phyloP scores from a whole-genome alignment of 768 basidiomycete species.

The Lentinula sp. region DNA sequence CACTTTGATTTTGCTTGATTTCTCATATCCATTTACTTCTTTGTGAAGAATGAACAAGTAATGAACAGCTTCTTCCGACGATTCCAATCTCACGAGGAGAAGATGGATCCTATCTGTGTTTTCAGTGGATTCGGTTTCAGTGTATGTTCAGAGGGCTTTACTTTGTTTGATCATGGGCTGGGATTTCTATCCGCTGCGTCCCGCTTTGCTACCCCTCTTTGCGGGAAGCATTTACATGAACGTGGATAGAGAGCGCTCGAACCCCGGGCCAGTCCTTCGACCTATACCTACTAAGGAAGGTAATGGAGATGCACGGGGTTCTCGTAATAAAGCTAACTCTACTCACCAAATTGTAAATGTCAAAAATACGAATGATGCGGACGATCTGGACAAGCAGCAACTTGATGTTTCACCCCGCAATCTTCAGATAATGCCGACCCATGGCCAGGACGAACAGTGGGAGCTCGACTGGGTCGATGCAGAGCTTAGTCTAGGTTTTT shows the following conservation, averaged over 20 bases:
- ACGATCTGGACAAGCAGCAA: too few species aligned
- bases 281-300: not conserved
- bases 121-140: not conserved
- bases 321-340: not conserved
- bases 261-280: not conserved
- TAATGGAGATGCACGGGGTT: not conserved
- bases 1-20: not conserved
- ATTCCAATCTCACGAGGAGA: not conserved
- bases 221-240: not conserved
- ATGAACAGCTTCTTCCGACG: not conserved
- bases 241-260: not conserved
- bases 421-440: too few species aligned
- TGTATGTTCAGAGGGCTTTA: not conserved
- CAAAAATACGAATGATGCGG: too few species aligned
- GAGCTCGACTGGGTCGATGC: not conserved
- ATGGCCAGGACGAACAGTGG: not conserved
- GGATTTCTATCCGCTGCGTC: not conserved
- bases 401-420: too few species aligned
- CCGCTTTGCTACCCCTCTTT: too few species aligned
- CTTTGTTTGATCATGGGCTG: not conserved
- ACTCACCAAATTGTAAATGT: not conserved
- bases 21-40: not conserved
- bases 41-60: not conserved
- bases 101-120: not conserved
- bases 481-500: not conserved